These are phyloP conservation scores for Fennellomyces sp. DNA, from an alignment of 371 early-diverging fungal genomes.

Conservation along the genomic window DNA sequence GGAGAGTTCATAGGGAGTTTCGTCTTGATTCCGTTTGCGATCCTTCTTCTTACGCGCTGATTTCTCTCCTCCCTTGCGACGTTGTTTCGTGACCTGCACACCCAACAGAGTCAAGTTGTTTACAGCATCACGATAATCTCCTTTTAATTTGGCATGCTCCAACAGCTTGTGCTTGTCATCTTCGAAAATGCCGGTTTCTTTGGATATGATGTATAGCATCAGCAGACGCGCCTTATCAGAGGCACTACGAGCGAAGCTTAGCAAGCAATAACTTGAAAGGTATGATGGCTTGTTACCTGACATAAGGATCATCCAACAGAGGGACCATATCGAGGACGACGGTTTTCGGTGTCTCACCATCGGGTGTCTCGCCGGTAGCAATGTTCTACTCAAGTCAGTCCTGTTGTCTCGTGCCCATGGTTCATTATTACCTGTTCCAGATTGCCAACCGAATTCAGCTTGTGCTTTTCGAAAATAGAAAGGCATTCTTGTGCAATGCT, in stretches of 20 bases:
- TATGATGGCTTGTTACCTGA: no score
- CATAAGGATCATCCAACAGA: conserved; percentile 70
- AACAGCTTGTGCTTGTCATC: conserved; percentile 77
- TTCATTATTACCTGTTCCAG: conserved; percentile 72
- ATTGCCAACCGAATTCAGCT: conserved; percentile 73
- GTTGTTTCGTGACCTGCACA: conserved; percentile 46
- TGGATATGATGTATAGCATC: conserved; percentile 83
- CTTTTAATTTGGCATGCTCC: conserved; percentile 73
- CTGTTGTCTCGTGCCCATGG: neutral
- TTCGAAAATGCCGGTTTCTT: conserved; percentile 64
- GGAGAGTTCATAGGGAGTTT: conserved; percentile 67
- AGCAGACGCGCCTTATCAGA: conserved; percentile 88
- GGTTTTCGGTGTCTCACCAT: conserved; percentile 79
- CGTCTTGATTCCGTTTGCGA: conserved; percentile 39
- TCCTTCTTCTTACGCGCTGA: conserved; percentile 27
- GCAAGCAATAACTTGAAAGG: no score
- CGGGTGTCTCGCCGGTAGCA: conserved; percentile 87
- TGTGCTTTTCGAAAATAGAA: conserved; percentile 74
- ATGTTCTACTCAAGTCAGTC: conserved; percentile 62
- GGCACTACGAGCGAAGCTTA: conserved; percentile 27
- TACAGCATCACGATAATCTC: conserved; percentile 72
- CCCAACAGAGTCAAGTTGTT: conserved; percentile 77
- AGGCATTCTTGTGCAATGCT: conserved; percentile 93
- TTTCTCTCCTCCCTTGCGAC: conserved; percentile 32
- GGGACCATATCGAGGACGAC: conserved; percentile 89